Evolutionary conservation across 805 yeast genomes (phyloP), one percentile per base, ranked within the genome.

Genomic region (Saturnispora silvae): DNA sequence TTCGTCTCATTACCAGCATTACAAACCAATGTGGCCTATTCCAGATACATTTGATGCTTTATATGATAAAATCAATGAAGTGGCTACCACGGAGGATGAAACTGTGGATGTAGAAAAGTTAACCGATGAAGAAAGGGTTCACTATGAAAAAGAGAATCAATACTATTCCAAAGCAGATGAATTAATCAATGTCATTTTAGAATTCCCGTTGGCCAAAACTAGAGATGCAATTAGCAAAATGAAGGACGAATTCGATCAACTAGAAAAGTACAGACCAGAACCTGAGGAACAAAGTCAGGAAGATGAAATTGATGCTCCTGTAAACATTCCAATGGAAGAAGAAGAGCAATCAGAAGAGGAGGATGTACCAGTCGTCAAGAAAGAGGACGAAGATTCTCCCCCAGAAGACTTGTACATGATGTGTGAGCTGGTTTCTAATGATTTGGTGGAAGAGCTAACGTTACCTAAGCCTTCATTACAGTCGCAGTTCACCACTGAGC

Each of bases 101-200:
- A 47, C 40, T 14, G 37, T 54, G 24, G 59, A 57, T 38, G 37
- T 46, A 11, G 49, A 45, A 3, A 20, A 40, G 4, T 37, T 61
- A 11, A 43, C 31, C 9, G 40, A 42, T 1, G 48, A 51, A 4
- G 54, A 50, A 17, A 44, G 47, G 30, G 25, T 26, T 7, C 67
- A 69, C 48, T 67, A 67, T 40, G 52, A 54, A 4, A 36, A 59
- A 19, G 94, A 82, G 50, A 61, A 61, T 28, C 48, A 60, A 15
- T 73, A 60, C 48, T 83, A 82, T 51, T 62, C 57, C 0, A 59
- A 60, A 33, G 94, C 94, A 0, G 87, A 81, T 42, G 48, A 48
- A 3, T 42, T 79, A n/a, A 65, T 92, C 40, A 60, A 64, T 34
- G 67, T 64, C 23, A 54, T 79, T 1, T 51, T 81, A 16, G 58